Percentiles rank a stretch among this genome's conserved stretches.
phyloP scores from a whole-genome alignment of 2,329 filamentous ascomycete species.

The Alternaria triticina region DNA sequence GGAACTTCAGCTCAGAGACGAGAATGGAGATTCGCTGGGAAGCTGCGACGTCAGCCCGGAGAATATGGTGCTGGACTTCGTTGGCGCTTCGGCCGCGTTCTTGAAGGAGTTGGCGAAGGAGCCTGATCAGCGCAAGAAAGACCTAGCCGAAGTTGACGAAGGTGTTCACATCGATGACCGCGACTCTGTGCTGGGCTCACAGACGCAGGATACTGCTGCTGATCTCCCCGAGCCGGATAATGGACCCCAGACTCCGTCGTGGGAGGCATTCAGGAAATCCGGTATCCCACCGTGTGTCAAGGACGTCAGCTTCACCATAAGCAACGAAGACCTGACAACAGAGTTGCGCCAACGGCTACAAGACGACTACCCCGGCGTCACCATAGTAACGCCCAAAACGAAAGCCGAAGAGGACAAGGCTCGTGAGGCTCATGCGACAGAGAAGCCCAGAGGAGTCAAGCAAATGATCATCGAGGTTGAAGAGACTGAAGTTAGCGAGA shows the following conservation, averaged over 20 bases:
- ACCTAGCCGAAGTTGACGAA: neutral
- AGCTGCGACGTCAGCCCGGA: neutral
- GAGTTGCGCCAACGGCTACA: neutral
- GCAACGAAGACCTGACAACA: constrained; percentile 1
- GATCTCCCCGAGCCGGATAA: neutral
- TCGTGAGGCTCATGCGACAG: neutral
- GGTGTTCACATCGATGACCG: neutral
- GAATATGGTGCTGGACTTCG: neutral
- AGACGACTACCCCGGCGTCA: constrained; percentile 5
- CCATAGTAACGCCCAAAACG: neutral
- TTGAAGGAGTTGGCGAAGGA: neutral
- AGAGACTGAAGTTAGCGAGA: neutral
- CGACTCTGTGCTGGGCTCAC: neutral
- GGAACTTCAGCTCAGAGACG: neutral
- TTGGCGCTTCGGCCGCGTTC: neutral
- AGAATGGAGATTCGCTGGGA: neutral
- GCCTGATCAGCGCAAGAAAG: neutral
- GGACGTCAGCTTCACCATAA: constrained; percentile 3
- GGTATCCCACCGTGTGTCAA: constrained; percentile 5
- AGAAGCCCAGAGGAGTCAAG: constrained; percentile 12
- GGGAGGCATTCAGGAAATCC: neutral
- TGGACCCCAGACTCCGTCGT: neutral
- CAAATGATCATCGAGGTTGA: constrained; percentile 14
- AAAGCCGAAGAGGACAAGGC: neutral
- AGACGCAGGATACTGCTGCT: neutral